Base-by-base conservation (phyloP, 139 green algal genomes). In the Chlorella sp. region DNA sequence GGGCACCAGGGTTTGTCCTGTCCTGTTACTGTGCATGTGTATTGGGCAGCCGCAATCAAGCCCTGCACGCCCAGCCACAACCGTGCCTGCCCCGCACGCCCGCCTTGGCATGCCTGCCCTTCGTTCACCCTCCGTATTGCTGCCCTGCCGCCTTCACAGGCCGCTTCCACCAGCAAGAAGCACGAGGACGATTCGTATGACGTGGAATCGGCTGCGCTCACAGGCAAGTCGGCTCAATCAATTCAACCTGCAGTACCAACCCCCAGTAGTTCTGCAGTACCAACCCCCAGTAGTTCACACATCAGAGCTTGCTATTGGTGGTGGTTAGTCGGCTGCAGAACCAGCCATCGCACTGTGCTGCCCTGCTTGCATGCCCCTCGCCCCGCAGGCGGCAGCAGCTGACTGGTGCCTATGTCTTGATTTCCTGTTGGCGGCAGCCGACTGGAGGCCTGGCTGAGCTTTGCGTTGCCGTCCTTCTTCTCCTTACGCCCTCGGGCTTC, bases 171-270 rank as follows among this genome's bases (percentile, higher is more conserved):
- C 40, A 89, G 92, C 77, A 95, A 95, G 82, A 95, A 95, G 83
- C 83, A 95, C 40, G 92, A 95, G 79, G 93, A 95, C 75, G 85
- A 89, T 71, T 86, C 39, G 16, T 91, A 82, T 82, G 93, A 95
- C 36, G 79, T 95, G 57, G 93, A 95, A 83, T 88, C 92, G 16
- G 92, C 92, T 15, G 89, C 91, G 16, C 73, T 95, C 19, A 91
- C 92, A 34, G 92, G 92, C 76, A n/a, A 18, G 84, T 9, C n/a
- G n/a, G n/a, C n/a, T n/a, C n/a, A n/a, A n/a, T n/a, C n/a, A n/a
- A n/a, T n/a, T n/a, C n/a, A n/a, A n/a, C n/a, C n/a, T n/a, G n/a
- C n/a, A n/a, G n/a, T n/a, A n/a, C n/a, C n/a, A n/a, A n/a, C n/a
- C n/a, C n/a, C n/a, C n/a, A n/a, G n/a, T n/a, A n/a, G n/a, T n/a